Base-by-base conservation (phyloP, 2,329 filamentous ascomycete genomes). In the Paecilomyces dactylethromorphus region DNA sequence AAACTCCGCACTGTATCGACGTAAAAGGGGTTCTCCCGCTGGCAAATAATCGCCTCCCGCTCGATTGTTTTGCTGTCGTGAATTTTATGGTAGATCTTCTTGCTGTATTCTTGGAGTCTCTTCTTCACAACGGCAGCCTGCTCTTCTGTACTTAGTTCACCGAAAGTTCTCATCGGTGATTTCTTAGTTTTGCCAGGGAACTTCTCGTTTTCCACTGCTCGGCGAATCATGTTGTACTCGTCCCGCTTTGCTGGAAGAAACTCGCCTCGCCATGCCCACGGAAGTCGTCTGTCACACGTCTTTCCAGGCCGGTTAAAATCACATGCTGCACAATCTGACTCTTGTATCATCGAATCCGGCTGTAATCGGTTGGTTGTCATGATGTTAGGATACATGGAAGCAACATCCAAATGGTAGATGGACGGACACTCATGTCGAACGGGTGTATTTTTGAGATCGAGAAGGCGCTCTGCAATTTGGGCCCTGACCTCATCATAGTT, bases 71-170 rank as follows among this genome's bases (percentile, higher is more conserved):
- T 96, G 12, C 90, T 89, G 62, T 97, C 94, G 74, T 96, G 92
- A 60, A 99, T 97, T 74, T 97, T 99, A 82, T 99, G 94, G 71
- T 99, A 99, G 63, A 99, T 96, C 77, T 99, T 99, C 74, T 97
- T 96, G 69, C 91, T 95, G 78, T 96, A 99, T 33, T 92, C 83
- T 64, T 93, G 91, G 54, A 99, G 79, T 33, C 94, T 87, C 70
- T 97, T 99, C 65, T 91, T 89, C 55, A 96, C 82, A 35, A 94
- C 80, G 1, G 69, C 77, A 0, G 92, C 87, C 74, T 96, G 93
- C 69, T 99, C 94, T 59, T 96, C 92, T 1, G 83, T 74, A 18
- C 85, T 80, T 18, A 99, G 78, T 18, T 97, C 91, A 62, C 92
- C 86, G 68, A 97, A 99, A 0, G 86, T 84, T 58, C 91, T 83